Conservation (phyloP, 768 basidiomycete species). For the Naganishia onofrii region DNA sequence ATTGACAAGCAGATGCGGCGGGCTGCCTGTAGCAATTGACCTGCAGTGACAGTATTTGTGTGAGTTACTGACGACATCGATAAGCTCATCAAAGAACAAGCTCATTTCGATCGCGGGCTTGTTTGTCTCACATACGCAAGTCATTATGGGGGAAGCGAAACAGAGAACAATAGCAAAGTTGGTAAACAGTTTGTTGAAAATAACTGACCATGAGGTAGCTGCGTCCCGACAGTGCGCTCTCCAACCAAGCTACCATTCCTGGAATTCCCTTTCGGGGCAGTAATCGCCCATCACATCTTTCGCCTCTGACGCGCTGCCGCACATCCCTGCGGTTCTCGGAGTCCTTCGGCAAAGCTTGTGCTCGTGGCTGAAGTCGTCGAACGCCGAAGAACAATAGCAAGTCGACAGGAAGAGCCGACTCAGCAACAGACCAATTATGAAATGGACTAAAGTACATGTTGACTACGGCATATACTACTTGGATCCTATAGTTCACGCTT, state of each 20-base stretch:
- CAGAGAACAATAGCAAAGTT: slow-evolving; percentile 5
- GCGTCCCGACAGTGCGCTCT: not conserved
- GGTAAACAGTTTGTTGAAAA: too few relatives aligned
- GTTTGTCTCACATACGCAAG: not conserved
- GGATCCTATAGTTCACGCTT: not conserved
- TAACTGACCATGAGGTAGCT: not conserved
- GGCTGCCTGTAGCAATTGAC: too few relatives aligned
- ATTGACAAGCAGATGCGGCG: too few relatives aligned
- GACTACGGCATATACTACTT: not conserved
- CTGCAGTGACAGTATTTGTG: too few relatives aligned
- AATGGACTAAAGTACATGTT: not conserved
- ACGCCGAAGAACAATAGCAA: not conserved
- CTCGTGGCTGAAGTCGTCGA: not conserved
- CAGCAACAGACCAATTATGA: not conserved
- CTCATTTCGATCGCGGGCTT: not conserved
- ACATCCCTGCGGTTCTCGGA: not conserved
- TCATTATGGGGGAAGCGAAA: not conserved
- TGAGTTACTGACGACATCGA: not conserved
- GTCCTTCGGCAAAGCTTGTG: not conserved
- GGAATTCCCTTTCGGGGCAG: not conserved
- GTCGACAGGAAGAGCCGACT: not conserved
- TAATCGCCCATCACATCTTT: not conserved
- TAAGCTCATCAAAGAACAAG: not conserved
- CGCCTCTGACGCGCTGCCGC: not conserved
- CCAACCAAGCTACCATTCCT: not conserved